Base-by-base conservation (phyloP, 2,329 filamentous ascomycete genomes). In the Paecilomyces variotii region DNA sequence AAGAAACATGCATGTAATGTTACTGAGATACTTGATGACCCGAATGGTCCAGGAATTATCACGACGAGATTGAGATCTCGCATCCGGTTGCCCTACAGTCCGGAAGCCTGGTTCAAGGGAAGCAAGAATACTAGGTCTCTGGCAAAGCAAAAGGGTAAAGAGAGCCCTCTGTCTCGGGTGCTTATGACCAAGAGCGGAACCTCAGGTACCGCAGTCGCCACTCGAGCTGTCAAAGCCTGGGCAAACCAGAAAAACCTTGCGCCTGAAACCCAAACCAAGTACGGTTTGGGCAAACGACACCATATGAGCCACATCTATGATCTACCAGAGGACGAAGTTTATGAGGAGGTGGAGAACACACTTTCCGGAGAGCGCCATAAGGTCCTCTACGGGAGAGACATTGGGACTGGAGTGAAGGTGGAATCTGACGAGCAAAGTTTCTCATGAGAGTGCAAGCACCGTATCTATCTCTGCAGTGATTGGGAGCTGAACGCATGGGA, bases 331-430 rank as follows among this genome's bases (percentile, higher is more conserved):
- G 62, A 64, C 3, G 62, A 68, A 52, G 62, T 67, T 9, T 68
- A 62, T 49, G 63, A 67, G 55, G 60, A 64, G 56, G 55, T 65
- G 26, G 56, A 55, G 6, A 64, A 66, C 53, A 49, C 28, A 12
- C 35, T 65, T 24, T 65, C 64, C 3, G 67, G 64, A 9, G 63
- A 63, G 54, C 57, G 58, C 6, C 56, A 60, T 50, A 58, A 56
- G 11, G 24, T 64, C 5, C 49, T 55, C 14, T 67, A 68, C 56
- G 63, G 62, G 12, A 50, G 51, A 6, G 50, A 26, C 19, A 27
- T 59, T 39, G 49, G n/a, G 30, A 50, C 55, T 27, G 9, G 57
- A 32, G 27, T 9, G 54, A 53, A 35, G 39, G 10, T 9, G 14
- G 7, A 24, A 9, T 10, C 32, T 11, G 32, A 52, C 19, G 1